Evolutionary conservation across 2,329 filamentous ascomycete species (phyloP).

Genomic region (Boeremia lycopersici): DNA sequence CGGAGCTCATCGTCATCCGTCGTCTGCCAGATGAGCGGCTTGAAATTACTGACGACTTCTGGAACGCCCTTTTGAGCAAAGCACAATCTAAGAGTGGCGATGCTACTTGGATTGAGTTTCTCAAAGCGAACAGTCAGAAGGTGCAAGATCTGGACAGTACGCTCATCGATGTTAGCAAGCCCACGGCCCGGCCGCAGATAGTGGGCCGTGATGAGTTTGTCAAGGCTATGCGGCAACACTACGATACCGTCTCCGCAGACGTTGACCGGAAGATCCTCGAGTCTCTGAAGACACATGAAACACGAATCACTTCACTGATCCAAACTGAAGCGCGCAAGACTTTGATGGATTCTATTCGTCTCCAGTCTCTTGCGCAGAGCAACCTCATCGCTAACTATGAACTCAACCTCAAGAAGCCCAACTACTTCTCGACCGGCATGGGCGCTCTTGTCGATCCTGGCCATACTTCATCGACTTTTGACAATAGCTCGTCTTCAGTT

Average conservation of each 20-base stretch:
- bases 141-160: slow-evolving; percentile 35
- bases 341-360: slow-evolving; percentile 37
- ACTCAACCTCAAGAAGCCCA: slow-evolving; percentile 57
- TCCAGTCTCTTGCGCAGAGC: slow-evolving; percentile 39
- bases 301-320: slow-evolving; percentile 23
- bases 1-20: slow-evolving; percentile 63
- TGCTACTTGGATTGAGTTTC: slow-evolving; percentile 59
- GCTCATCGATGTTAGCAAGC: slow-evolving; percentile 8
- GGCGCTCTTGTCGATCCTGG: slow-evolving; percentile 69
- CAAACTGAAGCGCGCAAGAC: slow-evolving; percentile 39
- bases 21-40: slow-evolving; percentile 59
- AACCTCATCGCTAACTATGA: slow-evolving; percentile 42
- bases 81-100: slow-evolving; percentile 55
- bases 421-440: slow-evolving; percentile 71
- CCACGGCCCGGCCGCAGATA: slow-evolving; percentile 16
- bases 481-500: slow-evolving; percentile 15
- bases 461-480: slow-evolving; percentile 62
- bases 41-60: slow-evolving; percentile 67
- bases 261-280: slow-evolving; percentile 36
- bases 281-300: slow-evolving; percentile 22
- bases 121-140: slow-evolving; percentile 56
- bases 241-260: slow-evolving; percentile 23
- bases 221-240: slow-evolving; percentile 34
- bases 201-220: slow-evolving; percentile 60
- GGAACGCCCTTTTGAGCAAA: slow-evolving; percentile 65